phyloP scores from a whole-genome alignment of 306 rosid genomes.

The Cucurbita ficifolia region DNA sequence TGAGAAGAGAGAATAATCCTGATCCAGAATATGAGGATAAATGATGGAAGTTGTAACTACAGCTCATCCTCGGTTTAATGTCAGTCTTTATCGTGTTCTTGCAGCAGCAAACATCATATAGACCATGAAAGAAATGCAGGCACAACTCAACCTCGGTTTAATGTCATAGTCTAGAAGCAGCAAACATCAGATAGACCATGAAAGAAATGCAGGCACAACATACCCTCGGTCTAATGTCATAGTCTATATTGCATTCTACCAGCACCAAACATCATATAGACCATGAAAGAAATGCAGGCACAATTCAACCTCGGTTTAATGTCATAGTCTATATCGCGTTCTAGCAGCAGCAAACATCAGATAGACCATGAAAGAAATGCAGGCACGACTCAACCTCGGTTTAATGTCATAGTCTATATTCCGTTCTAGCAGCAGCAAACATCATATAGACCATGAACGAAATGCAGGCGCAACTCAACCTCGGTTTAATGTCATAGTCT shows the following conservation, averaged over 20 bases:
- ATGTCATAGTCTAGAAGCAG: background rate
- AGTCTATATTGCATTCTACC: background rate
- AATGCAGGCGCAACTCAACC: background rate
- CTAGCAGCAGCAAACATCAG: background rate
- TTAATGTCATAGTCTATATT: background rate
- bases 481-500: background rate
- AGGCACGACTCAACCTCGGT: no score
- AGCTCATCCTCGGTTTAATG: background rate
- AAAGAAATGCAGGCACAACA: background rate
- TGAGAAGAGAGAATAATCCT: background rate
- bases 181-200: background rate
- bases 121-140: background rate
- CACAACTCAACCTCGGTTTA: no score
- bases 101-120: background rate
- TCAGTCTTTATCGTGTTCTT: background rate
- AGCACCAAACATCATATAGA: background rate
- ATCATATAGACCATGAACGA: background rate
- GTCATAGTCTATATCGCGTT: background rate
- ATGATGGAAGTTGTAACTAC: background rate
- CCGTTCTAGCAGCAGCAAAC: background rate
- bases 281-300: background rate
- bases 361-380: background rate
- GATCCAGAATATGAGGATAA: background rate
- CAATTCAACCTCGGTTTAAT: background rate
- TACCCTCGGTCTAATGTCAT: no score